phyloP scores from a whole-genome alignment of 306 rosid species.

The Acacia acuminata region DNA sequence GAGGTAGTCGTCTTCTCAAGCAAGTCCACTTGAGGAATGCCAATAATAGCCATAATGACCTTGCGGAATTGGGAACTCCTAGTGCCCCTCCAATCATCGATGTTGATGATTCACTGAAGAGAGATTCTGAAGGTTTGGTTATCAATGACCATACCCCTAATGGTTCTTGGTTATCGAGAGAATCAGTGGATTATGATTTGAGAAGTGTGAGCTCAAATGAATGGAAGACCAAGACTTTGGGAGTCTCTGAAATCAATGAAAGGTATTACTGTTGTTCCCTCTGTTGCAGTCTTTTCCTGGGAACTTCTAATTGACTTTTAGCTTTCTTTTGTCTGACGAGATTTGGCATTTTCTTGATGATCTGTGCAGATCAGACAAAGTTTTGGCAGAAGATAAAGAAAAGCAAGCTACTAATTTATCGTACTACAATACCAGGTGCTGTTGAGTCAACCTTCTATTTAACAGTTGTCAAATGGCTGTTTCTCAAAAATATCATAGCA shows the following conservation, averaged over 20 bases:
- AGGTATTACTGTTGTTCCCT: constrained; percentile 47
- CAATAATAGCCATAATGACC: constrained; percentile 45
- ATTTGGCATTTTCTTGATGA: constrained; percentile 20
- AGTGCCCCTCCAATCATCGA: constrained; percentile 92
- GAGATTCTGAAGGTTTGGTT: constrained; percentile 36
- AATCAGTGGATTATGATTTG: constrained; percentile 46
- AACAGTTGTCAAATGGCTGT: background rate
- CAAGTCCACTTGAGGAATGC: constrained; percentile 45
- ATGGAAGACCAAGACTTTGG: constrained; percentile 32
- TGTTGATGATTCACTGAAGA: constrained; percentile 36
- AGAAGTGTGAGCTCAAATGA: constrained; percentile 49
- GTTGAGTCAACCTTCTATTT: constrained; percentile 7
- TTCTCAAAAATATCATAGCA: background rate
- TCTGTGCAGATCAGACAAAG: constrained; percentile 47
- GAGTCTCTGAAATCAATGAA: constrained; percentile 44
- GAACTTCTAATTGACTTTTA: background rate
- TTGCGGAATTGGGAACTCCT: constrained; percentile 77
- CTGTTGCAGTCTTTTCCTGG: background rate
- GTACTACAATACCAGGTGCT: constrained; percentile 67
- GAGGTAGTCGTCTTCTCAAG: constrained; percentile 47
- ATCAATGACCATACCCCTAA: constrained; percentile 37
- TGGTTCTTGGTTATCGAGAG: constrained; percentile 48
- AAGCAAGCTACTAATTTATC: constrained; percentile 46
- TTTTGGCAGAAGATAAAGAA: constrained; percentile 47
- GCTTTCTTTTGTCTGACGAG: constrained; percentile 11